Evolutionary conservation across 805 yeast species (phyloP).

Genomic region (Wickerhamomyces ciferrii): DNA sequence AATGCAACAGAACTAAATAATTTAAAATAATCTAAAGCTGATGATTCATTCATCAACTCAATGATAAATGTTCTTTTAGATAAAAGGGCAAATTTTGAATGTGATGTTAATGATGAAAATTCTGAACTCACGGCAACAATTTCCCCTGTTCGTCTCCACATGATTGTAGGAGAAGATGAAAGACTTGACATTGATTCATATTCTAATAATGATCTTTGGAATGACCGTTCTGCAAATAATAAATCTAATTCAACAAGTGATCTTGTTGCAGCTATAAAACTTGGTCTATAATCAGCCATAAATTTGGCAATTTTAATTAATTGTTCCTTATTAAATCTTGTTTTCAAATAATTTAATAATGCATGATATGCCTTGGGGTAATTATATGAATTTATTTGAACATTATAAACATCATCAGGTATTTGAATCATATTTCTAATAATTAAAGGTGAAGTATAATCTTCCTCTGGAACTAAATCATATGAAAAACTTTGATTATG

Average conservation of each 20-base stretch:
- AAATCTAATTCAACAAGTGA: slow-evolving; percentile 67
- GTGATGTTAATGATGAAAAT: slow-evolving; percentile 64
- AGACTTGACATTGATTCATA: slow-evolving; percentile 42
- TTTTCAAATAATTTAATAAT: slow-evolving; percentile 67
- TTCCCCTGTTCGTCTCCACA: slow-evolving; percentile 86
- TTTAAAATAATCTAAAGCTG: slow-evolving; percentile 67
- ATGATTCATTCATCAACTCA: slow-evolving; percentile 78
- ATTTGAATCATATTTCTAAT: slow-evolving; percentile 54
- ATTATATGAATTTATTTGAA: slow-evolving; percentile 76
- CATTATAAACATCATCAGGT: slow-evolving; percentile 79
- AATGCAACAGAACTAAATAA: slow-evolving; percentile 58
- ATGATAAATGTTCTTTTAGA: slow-evolving; percentile 64
- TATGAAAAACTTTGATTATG: slow-evolving; percentile 6
- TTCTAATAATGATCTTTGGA: slow-evolving; percentile 53
- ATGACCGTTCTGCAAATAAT: slow-evolving; percentile 53
- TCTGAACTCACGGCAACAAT: slow-evolving; percentile 76
- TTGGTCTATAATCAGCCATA: slow-evolving; percentile 57
- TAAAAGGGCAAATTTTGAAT: slow-evolving; percentile 50
- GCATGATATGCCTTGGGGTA: slow-evolving; percentile 93
- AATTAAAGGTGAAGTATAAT: slow-evolving; percentile 52
- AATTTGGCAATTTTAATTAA: slow-evolving; percentile 52
- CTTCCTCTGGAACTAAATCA: slow-evolving; percentile 17
- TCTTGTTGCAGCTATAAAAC: slow-evolving; percentile 73
- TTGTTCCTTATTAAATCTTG: slow-evolving; percentile 65
- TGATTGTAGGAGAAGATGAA: slow-evolving; percentile 73